These are phyloP conservation scores for Podaxis carcinomalis DNA, from an alignment of 768 basidiomycete species.

Conservation along the genomic window DNA sequence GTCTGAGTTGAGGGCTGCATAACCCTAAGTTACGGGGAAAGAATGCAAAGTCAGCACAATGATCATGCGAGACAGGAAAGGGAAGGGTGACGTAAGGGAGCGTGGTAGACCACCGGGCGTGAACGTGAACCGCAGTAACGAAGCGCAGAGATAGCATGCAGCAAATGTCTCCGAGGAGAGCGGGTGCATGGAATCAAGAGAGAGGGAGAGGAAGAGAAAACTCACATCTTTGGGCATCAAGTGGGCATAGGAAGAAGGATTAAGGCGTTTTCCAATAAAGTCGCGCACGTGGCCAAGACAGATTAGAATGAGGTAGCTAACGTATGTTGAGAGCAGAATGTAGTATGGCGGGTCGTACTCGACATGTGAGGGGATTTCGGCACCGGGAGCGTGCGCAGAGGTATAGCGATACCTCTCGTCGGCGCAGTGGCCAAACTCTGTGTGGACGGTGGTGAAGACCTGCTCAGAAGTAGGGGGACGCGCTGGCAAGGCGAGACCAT, in stretches of 20 bases:
- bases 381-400: slow-evolving; percentile 54
- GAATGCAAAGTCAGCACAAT: slow-evolving; percentile 7
- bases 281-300: slow-evolving; percentile 90
- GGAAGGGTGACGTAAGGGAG: not conserved
- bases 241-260: slow-evolving; percentile 67
- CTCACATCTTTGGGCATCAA: slow-evolving; percentile 81
- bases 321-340: slow-evolving; percentile 86
- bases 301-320: slow-evolving; percentile 92
- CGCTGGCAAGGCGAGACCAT: slow-evolving; percentile 57
- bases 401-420: slow-evolving; percentile 70
- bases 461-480: slow-evolving; percentile 80
- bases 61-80: slow-evolving; percentile 10
- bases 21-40: slow-evolving; percentile 55
- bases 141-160: not conserved
- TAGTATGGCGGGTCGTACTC: slow-evolving; percentile 91
- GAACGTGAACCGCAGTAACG: not conserved
- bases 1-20: slow-evolving; percentile 94
- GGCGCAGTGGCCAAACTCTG: slow-evolving; percentile 90
- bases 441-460: slow-evolving; percentile 73
- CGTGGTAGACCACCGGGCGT: not conserved
- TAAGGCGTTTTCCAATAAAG: slow-evolving; percentile 86
- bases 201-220: slow-evolving; percentile 16
- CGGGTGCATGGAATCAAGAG: not conserved
- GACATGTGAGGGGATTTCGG: slow-evolving; percentile 46
- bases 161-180: not conserved